Base-by-base conservation (phyloP, 805 yeast genomes). In the Candida schatavii region DNA sequence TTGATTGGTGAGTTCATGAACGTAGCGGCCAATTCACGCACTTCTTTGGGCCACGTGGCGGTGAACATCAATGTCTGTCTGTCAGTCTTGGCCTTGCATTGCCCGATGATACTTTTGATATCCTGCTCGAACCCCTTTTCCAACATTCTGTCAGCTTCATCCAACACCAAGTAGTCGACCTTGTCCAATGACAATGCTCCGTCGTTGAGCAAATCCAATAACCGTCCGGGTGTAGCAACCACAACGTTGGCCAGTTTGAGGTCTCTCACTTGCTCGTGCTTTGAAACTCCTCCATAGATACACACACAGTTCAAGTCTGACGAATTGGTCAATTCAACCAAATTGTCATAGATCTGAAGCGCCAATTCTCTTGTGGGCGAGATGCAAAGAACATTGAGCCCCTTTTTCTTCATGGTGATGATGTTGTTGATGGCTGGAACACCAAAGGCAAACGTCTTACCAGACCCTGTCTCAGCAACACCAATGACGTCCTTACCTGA, bases 11-110 rank as follows among this genome's bases (percentile, higher is more conserved):
- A 50, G 18, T 75, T 78, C 95, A 93, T 86, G 66, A 85, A 93
- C 5, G 85, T 77, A 15, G 81, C 59, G 6, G 99, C 99, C 48
- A 93, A 75, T 49, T 88, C 95, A 59, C 98, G 83, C 27, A 93
- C 98, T 68, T 91, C 96, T 55, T 86, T 87, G n/a, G 99, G 99
- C 99, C 99, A 93, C 1, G 99, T 93, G n/a, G 99, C 99, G 7
- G 99, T 91, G 68, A 93, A 93, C 98, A 93, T 93, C 49, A 93
- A 74, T 0, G 99, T 93, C 66, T 91, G 98, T 69, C 98, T 75
- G 22, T 74, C 55, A 9, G 41, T 30, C 20, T 64, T 60, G 19
- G 50, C 39, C 19, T 77, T 70, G 13, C 88, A 75, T 43, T 72
- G 69, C 35, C 83, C 77, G 59, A 93, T 80, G 50, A 93, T 88